phyloP scores from a whole-genome alignment of 352 stramenopile genomes.

The Phytophthora idaei region DNA sequence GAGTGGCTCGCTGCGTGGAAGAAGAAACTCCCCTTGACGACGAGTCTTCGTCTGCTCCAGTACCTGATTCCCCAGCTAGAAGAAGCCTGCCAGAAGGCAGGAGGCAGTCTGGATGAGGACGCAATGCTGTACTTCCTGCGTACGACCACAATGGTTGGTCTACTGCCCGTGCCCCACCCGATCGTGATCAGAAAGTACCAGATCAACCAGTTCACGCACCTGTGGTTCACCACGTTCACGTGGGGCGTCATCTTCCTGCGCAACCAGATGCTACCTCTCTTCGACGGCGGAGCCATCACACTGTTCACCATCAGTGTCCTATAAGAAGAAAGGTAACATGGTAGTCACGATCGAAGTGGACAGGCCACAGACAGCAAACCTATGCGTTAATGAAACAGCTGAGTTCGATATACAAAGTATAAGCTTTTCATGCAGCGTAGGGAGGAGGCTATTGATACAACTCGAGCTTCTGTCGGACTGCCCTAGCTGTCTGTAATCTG shows the following conservation, averaged over 20 bases:
- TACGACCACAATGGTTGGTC: slow-evolving; percentile 98
- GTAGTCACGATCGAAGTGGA: slow-evolving; percentile 27
- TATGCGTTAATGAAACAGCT: slow-evolving; percentile 35
- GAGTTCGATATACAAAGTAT: slow-evolving; percentile 27
- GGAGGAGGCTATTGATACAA: slow-evolving; percentile 28
- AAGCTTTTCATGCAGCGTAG: slow-evolving; percentile 18
- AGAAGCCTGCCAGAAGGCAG: slow-evolving; percentile 73
- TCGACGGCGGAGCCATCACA: slow-evolving; percentile 96
- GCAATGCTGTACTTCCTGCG: slow-evolving; percentile 97
- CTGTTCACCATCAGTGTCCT: slow-evolving; percentile 94
- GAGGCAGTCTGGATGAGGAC: slow-evolving; percentile 93
- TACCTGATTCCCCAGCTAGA: slow-evolving; percentile 93
- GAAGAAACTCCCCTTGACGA: slow-evolving; percentile 95
- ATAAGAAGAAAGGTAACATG: slow-evolving; percentile 40
- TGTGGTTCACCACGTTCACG: slow-evolving; percentile 99
- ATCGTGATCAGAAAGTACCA: slow-evolving; percentile 99
- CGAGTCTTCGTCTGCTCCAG: slow-evolving; percentile 94
- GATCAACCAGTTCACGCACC: slow-evolving; percentile 98
- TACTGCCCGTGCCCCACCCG: slow-evolving; percentile 96
- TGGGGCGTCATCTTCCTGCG: slow-evolving; percentile 99
- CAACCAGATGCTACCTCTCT: slow-evolving; percentile 96
- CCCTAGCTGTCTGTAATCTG: slow-evolving; percentile 17
- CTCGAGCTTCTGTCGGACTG: slow-evolving; percentile 20
- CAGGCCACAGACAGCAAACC: slow-evolving; percentile 13
- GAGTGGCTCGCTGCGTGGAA: slow-evolving; percentile 96